Conservation (phyloP, 2,329 filamentous ascomycete genomes). For the Madurella fahalii region DNA sequence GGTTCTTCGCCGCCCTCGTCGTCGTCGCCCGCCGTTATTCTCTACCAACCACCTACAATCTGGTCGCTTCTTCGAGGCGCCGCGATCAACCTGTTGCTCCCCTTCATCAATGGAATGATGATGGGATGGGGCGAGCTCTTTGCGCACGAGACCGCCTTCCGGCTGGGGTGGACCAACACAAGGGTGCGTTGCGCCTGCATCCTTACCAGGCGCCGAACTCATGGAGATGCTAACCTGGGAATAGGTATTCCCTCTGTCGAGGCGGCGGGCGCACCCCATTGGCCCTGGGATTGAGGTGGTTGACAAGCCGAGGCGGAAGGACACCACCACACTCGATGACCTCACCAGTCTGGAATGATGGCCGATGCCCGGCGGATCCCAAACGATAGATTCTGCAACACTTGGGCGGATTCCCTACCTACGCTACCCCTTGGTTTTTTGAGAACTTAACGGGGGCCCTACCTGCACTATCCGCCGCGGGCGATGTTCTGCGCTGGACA, state of each 20-base stretch:
- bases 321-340: slow-evolving; percentile 53
- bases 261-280: slow-evolving; percentile 62
- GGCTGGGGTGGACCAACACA: slow-evolving; percentile 88
- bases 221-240: slow-evolving; percentile 3
- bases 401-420: background rate
- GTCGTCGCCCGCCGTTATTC: slow-evolving; percentile 65
- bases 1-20: slow-evolving; percentile 56
- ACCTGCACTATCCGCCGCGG: background rate
- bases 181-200: slow-evolving; percentile 59
- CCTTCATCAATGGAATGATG: slow-evolving; percentile 98
- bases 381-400: background rate
- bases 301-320: slow-evolving; percentile 57
- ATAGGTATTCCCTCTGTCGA: slow-evolving; percentile 54
- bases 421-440: no score
- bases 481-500: background rate
- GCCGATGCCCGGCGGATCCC: background rate
- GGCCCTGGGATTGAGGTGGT: slow-evolving; percentile 77
- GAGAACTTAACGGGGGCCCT: no score
- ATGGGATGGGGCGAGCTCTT: slow-evolving; percentile 95
- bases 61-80: slow-evolving; percentile 83
- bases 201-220: background rate
- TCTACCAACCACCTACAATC: slow-evolving; percentile 84
- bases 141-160: slow-evolving; percentile 90
- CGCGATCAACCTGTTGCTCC: slow-evolving; percentile 91
- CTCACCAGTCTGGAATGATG: slow-evolving; percentile 64